Evolutionary conservation across 2,329 filamentous ascomycete species (phyloP).

Genomic region (Monosporascus sp.): DNA sequence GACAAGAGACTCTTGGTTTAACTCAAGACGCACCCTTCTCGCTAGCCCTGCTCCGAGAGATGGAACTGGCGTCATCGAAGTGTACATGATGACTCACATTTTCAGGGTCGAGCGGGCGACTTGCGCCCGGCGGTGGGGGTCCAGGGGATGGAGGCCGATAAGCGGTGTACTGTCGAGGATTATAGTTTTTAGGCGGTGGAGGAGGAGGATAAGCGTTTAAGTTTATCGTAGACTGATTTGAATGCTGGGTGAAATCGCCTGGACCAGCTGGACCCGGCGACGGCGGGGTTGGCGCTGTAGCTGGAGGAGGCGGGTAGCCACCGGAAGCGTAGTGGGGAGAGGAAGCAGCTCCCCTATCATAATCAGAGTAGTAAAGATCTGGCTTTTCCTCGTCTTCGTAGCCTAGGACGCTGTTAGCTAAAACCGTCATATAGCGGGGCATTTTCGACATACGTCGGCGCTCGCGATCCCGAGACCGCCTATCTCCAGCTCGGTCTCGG

Average conservation of each 20-base stretch:
- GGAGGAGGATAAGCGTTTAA: conserved; percentile 21
- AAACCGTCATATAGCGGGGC: not conserved
- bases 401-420: conserved; percentile 16
- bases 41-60: conserved; percentile 23
- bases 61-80: conserved; percentile 19
- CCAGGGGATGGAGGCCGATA: conserved; percentile 21
- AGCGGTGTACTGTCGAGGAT: conserved; percentile 22
- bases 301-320: conserved; percentile 7
- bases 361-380: conserved; percentile 18
- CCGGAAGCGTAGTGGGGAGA: conserved; percentile 26
- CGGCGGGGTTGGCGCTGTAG: conserved; percentile 5
- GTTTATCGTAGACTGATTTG: conserved; percentile 24
- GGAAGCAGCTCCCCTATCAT: conserved; percentile 17
- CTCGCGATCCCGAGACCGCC: conserved; percentile 32
- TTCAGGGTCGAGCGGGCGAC: conserved; percentile 24
- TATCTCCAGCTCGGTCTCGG: conserved; percentile 14
- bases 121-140: conserved; percentile 14
- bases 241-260: conserved; percentile 22
- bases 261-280: conserved; percentile 7
- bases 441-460: conserved; percentile 22
- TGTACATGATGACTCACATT: conserved; percentile 28
- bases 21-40: conserved; percentile 27
- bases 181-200: conserved; percentile 10
- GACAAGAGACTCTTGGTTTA: not conserved
- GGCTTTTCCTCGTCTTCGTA: conserved; percentile 25